phyloP scores from a whole-genome alignment of 352 stramenopile species.

The Pythium scleroteichum region DNA sequence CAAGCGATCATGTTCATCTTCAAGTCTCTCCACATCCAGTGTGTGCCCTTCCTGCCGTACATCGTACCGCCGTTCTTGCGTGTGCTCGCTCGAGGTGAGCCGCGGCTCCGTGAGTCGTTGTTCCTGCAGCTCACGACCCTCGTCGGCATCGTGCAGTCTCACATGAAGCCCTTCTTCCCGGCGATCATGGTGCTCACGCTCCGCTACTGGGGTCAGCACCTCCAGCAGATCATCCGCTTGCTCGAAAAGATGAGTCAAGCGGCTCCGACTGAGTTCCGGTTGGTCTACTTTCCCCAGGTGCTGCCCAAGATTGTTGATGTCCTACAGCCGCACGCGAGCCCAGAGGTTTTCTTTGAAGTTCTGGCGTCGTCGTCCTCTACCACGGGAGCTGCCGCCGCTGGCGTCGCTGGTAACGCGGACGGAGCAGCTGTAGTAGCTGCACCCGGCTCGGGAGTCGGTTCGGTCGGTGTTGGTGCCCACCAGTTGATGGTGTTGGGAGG shows the following conservation, averaged over 20 bases:
- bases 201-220: conserved; percentile 96
- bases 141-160: conserved; percentile 94
- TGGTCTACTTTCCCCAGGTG: conserved; percentile 85
- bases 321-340: conserved; percentile 66
- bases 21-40: conserved; percentile 94
- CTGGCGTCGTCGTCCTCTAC: conserved; percentile 21
- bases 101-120: conserved; percentile 93
- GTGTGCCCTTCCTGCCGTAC: conserved; percentile 95
- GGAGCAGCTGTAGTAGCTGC: conserved; percentile 5
- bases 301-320: conserved; percentile 89
- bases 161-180: conserved; percentile 96
- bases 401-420: conserved; percentile 2
- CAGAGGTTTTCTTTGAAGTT: conserved; percentile 48
- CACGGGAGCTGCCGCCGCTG: neutral
- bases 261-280: conserved; percentile 75
- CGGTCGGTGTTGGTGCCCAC: conserved; percentile 12
- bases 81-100: conserved; percentile 91
- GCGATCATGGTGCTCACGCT: conserved; percentile 96
- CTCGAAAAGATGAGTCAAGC: conserved; percentile 90
- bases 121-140: conserved; percentile 96
- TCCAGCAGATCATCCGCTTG: conserved; percentile 95
- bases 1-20: conserved; percentile 99
- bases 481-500: conserved; percentile 24
- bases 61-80: conserved; percentile 97
- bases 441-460: neutral